Percentiles rank a stretch among this genome's conserved stretches.
These are phyloP conservation scores for Globisporangium polare DNA, from an alignment of 352 stramenopile species.

Conservation along the genomic window DNA sequence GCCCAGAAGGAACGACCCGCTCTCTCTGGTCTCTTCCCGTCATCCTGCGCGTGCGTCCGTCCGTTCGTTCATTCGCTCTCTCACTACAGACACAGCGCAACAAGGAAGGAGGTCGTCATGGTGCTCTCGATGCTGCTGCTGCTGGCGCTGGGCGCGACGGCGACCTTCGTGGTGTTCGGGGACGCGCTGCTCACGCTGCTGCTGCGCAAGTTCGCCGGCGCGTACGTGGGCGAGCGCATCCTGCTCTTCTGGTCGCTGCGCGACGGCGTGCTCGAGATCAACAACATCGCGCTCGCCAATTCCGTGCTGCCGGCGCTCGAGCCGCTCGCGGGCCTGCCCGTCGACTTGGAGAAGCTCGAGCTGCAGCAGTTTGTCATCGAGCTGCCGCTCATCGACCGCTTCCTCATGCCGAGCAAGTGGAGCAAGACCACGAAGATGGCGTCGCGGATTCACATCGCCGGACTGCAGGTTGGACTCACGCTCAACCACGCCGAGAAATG, in stretches of 20 bases:
- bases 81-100: background rate
- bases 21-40: background rate
- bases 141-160: conserved; percentile 21
- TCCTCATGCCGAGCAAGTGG: conserved; percentile 17
- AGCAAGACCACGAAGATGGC: conserved; percentile 23
- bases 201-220: conserved; percentile 37
- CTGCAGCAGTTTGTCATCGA: conserved; percentile 49
- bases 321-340: conserved; percentile 51
- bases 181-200: conserved; percentile 59
- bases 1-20: conserved; percentile 7
- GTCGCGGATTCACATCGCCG: conserved; percentile 50
- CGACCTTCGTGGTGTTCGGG: conserved; percentile 38
- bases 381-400: conserved; percentile 44
- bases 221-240: conserved; percentile 53
- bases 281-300: conserved; percentile 43
- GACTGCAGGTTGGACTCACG: conserved; percentile 47
- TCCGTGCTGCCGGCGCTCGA: conserved; percentile 47
- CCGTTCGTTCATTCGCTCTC: background rate
- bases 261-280: conserved; percentile 56
- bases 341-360: conserved; percentile 59
- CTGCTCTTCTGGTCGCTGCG: conserved; percentile 58
- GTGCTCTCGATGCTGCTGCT: conserved; percentile 32
- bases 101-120: conserved; percentile 9
- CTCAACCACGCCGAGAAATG: conserved; percentile 72
- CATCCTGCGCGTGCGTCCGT: background rate